Evolutionary conservation across 306 rosid species (phyloP).

Genomic region (Cucumis melo): DNA sequence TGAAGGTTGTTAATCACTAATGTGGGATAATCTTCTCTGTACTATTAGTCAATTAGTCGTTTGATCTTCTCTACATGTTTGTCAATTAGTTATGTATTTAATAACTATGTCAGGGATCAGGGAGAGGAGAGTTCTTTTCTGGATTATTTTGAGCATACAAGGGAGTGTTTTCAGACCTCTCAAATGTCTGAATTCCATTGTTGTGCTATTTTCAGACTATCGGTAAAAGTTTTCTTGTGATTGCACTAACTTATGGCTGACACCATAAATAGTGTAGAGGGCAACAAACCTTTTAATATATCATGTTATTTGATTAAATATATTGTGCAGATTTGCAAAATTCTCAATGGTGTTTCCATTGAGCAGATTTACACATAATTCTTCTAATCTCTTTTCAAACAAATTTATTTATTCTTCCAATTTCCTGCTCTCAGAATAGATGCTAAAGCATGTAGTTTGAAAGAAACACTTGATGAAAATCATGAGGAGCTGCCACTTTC

Average conservation of each 20-base stretch:
- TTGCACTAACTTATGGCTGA: background rate
- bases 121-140: background rate
- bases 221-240: background rate
- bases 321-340: background rate
- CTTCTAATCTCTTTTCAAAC: background rate
- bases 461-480: constrained; percentile 44
- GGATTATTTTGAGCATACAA: background rate
- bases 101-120: background rate
- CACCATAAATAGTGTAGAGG: background rate
- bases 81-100: background rate
- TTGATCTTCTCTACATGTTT: background rate
- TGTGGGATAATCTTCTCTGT: background rate
- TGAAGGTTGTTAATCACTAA: background rate
- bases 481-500: constrained; percentile 15
- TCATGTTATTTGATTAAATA: background rate
- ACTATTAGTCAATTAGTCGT: background rate
- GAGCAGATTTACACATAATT: background rate
- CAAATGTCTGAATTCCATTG: background rate
- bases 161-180: background rate
- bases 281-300: background rate
- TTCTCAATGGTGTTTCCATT: background rate
- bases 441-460: constrained; percentile 51
- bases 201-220: background rate
- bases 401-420: background rate
- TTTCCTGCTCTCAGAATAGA: constrained; percentile 64